Evolutionary conservation across 2,329 filamentous ascomycete genomes (phyloP).

Genomic region (Penicillium sp.): DNA sequence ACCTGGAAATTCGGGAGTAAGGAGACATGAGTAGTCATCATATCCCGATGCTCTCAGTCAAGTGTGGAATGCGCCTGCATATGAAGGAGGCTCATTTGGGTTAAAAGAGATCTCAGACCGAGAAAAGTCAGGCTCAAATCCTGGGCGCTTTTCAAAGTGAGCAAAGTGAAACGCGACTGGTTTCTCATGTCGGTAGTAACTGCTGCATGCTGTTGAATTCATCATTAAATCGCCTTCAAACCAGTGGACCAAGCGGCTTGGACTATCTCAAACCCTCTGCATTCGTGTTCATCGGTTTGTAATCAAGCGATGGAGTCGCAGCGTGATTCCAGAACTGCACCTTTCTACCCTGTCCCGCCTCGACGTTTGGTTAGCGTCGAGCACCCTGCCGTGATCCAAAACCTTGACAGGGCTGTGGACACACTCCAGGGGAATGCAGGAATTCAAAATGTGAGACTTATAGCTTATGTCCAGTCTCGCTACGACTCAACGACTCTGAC

Average conservation of each 20-base stretch:
- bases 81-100: neutral
- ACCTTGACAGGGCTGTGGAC: slow-evolving; percentile 61
- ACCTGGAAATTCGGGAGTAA: no score
- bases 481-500: slow-evolving; percentile 5
- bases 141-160: no score
- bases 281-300: neutral
- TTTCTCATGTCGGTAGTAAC: neutral
- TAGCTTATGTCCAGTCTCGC: neutral
- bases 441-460: slow-evolving; percentile 47
- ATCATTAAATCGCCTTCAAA: neutral
- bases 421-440: slow-evolving; percentile 59
- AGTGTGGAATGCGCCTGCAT: neutral
- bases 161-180: neutral
- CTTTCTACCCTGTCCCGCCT: slow-evolving; percentile 52
- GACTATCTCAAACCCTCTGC: neutral
- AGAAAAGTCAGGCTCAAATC: neutral
- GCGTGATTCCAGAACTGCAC: slow-evolving; percentile 35
- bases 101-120: neutral
- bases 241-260: neutral
- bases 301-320: slow-evolving; percentile 22
- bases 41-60: neutral
- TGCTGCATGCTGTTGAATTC: neutral
- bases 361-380: slow-evolving; percentile 60
- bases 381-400: slow-evolving; percentile 65
- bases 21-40: neutral